Evolutionary conservation across 2,329 filamentous ascomycete genomes (phyloP).

Genomic region (Botryosphaeria dothidea): DNA sequence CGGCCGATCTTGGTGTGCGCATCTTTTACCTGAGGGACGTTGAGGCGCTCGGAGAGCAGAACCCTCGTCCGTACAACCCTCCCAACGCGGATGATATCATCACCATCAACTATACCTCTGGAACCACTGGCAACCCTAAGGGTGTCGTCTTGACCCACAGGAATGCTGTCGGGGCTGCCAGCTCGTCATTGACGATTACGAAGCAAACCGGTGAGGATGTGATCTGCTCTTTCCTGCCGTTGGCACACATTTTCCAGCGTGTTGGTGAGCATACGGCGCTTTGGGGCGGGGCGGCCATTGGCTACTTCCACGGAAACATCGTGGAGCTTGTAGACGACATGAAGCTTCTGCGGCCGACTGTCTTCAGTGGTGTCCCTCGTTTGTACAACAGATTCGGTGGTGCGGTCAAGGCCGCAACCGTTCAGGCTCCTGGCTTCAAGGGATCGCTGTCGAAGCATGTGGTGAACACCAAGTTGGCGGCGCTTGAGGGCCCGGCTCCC

Average conservation of each 20-base stretch:
- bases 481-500: constrained; percentile 74
- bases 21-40: constrained; percentile 81
- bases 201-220: constrained; percentile 61
- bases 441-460: constrained; percentile 80
- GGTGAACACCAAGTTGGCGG: constrained; percentile 76
- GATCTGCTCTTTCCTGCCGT: constrained; percentile 82
- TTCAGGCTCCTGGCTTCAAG: constrained; percentile 77
- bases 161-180: constrained; percentile 74
- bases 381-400: constrained; percentile 88
- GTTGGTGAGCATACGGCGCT: constrained; percentile 76
- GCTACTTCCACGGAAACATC: constrained; percentile 94
- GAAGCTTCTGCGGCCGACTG: constrained; percentile 80
- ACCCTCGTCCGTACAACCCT: constrained; percentile 69
- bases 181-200: constrained; percentile 58
- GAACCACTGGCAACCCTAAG: constrained; percentile 81
- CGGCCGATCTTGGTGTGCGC: constrained; percentile 70
- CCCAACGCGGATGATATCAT: constrained; percentile 74
- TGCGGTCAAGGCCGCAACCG: constrained; percentile 75
- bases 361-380: constrained; percentile 85
- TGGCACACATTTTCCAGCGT: constrained; percentile 93
- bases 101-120: constrained; percentile 90
- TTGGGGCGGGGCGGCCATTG: constrained; percentile 71
- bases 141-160: constrained; percentile 80
- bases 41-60: constrained; percentile 74
- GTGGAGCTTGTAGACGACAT: constrained; percentile 84